Evolutionary conservation across 306 rosid species (phyloP), one percentile per base, ranked within the genome.

Genomic region (Herpetospermum pedunculosum): DNA sequence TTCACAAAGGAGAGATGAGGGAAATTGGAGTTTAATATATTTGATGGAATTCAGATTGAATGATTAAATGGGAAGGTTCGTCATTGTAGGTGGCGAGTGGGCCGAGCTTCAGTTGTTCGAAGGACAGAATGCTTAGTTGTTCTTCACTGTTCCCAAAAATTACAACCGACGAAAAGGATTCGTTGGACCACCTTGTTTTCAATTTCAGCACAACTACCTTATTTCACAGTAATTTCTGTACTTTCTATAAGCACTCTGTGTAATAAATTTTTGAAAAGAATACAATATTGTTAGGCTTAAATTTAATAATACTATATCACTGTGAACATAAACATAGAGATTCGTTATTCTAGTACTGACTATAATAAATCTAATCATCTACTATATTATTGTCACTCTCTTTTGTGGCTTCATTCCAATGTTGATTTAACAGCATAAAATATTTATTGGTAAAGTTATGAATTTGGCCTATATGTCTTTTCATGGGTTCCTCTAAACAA

Each of bases 191-290:
- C 80, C 16, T 48, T 48, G 85, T 91, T 41, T 80, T 88, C 79
- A 88, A 87, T 77, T 85, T 95, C 50, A 91, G 95, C 13, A 91
- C 92, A 91, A 88, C 84, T 88, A 90, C 83, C 84, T 85, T 67
- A 88, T 90, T 35, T 85, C 96, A n/a, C n/a, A n/a, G n/a, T n/a
- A n/a, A n/a, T n/a, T n/a, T 35, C 87, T 84, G 90, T 90, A 83
- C 79, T 90, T 84, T 35, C 58, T 78, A 32, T 47, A 50, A 1
- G 4, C 28, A 8, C 12, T 41, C 46, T 41, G 1, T 41, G 13
- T 9, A 41, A 41, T 32, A 32, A 5, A 35, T 35, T 35, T 35
- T 35, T 5, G n/a, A n/a, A n/a, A n/a, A n/a, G n/a, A 35, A 35
- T 35, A 35, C 40, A 35, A 35, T 35, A 35, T 35, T 35, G 0